These are phyloP conservation scores for Leccinum pallidistipes DNA, from an alignment of 1,284 basidiomycete genomes.

Conservation along the genomic window DNA sequence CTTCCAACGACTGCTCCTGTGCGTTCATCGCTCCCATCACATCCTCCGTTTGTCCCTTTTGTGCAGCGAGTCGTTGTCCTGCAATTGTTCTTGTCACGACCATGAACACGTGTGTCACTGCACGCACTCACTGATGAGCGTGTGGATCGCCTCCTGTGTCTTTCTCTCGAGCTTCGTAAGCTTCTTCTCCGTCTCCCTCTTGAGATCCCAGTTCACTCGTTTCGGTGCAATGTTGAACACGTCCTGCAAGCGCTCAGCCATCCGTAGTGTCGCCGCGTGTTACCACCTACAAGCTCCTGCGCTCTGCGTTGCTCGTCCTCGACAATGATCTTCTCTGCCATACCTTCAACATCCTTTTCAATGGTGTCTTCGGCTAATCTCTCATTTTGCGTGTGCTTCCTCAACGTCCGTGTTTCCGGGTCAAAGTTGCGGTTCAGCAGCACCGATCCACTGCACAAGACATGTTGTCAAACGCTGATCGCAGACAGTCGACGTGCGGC, in stretches of 20 bases:
- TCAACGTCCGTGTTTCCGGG: constrained; percentile 75
- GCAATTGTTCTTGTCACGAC: constrained; percentile 6
- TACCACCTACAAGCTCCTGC: constrained; percentile 78
- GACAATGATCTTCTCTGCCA: constrained; percentile 81
- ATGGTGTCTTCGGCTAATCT: constrained; percentile 80
- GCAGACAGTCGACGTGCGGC: constrained; percentile 16
- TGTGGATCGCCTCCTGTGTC: constrained; percentile 91
- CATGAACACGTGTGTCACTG: constrained; percentile 19
- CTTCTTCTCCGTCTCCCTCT: constrained; percentile 91
- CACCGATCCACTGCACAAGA: constrained; percentile 45
- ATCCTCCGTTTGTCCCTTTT: constrained; percentile 76
- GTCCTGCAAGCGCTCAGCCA: constrained; percentile 57
- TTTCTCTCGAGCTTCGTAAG: constrained; percentile 85
- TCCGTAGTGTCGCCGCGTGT: constrained; percentile 1
- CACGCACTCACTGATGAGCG: constrained; percentile 77
- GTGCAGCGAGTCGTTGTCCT: constrained; percentile 76
- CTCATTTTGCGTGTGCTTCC: constrained; percentile 56
- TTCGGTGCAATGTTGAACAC: constrained; percentile 97
- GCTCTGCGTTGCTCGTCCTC: constrained; percentile 84
- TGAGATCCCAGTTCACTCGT: constrained; percentile 96
- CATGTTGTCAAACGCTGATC: constrained; percentile 2
- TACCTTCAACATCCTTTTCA: constrained; percentile 80
- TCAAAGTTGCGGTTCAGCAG: constrained; percentile 86
- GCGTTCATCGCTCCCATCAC: constrained; percentile 78
- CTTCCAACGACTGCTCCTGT: constrained; percentile 53